A percentile compares a stretch with the other conserved stretches of the same genome.
Evolutionary conservation across 2,329 filamentous ascomycete species (phyloP).

Genomic region (Botryotinia globosa): DNA sequence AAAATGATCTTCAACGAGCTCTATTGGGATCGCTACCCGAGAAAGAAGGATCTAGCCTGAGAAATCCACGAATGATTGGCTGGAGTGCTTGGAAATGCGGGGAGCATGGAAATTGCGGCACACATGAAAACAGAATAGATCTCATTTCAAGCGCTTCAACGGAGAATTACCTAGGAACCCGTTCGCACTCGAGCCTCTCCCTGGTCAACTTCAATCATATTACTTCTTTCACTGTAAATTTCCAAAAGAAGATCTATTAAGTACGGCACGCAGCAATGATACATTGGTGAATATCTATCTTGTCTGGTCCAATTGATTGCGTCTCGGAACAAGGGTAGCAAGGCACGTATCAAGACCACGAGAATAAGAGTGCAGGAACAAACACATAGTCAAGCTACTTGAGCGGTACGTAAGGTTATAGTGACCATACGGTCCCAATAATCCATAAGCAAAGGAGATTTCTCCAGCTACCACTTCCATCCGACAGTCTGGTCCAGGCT

Average conservation of each 20-base stretch:
- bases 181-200: constrained; percentile 28
- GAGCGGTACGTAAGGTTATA: background rate
- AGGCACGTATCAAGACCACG: background rate
- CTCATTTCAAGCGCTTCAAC: constrained; percentile 29
- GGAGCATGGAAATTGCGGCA: constrained; percentile 13
- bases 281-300: background rate
- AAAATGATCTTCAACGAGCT: constrained; percentile 1
- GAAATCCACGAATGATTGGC: background rate
- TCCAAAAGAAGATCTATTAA: background rate
- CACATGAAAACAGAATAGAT: constrained; percentile 26
- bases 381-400: background rate
- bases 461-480: constrained; percentile 18
- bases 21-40: background rate
- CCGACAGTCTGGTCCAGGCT: constrained; percentile 28
- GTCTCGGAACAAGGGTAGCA: background rate
- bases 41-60: background rate
- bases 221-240: background rate
- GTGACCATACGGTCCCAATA: background rate
- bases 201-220: constrained; percentile 21
- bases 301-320: background rate
- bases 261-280: background rate
- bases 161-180: constrained; percentile 29
- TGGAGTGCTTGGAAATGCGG: constrained; percentile 4
- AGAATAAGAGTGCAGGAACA: background rate
- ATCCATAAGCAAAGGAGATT: background rate